Percentiles rank a stretch among this genome's conserved stretches.
Evolutionary conservation across 345 rosid genomes (phyloP).

Genomic region (Gossypium longicalyx): DNA sequence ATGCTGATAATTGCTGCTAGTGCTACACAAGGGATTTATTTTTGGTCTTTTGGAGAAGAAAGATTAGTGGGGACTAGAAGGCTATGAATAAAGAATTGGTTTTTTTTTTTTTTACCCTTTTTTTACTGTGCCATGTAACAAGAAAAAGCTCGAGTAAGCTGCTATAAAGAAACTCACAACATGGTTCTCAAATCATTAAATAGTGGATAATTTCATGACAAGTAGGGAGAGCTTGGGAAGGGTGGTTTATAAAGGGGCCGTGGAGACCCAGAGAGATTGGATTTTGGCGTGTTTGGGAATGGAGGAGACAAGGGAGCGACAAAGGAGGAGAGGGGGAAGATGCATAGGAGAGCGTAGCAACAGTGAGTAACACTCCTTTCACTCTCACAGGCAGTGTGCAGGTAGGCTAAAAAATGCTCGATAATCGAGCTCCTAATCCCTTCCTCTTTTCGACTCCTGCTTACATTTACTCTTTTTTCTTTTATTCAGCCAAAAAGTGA

Average conservation of each 20-base stretch:
- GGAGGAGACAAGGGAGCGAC: slow-evolving; percentile 38
- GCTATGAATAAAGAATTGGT: slow-evolving; percentile 14
- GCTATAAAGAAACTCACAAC: background rate
- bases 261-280: background rate
- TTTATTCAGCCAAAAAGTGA: slow-evolving; percentile 13
- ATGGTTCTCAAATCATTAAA: slow-evolving; percentile 1
- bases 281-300: slow-evolving; percentile 22
- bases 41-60: slow-evolving; percentile 35
- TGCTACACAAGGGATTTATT: slow-evolving; percentile 5
- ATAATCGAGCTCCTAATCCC: slow-evolving; percentile 23
- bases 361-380: slow-evolving; percentile 18
- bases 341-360: slow-evolving; percentile 34
- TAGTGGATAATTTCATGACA: background rate
- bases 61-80: slow-evolving; percentile 20
- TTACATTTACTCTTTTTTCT: slow-evolving; percentile 15
- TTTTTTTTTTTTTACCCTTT: too few species aligned
- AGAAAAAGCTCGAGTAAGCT: slow-evolving; percentile 9
- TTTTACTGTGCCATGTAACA: background rate
- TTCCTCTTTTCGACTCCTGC: slow-evolving; percentile 19
- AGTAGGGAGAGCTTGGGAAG: background rate
- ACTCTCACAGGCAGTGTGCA: background rate
- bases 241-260: background rate
- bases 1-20: slow-evolving; percentile 22
- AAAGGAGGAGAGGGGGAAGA: slow-evolving; percentile 22
- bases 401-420: slow-evolving; percentile 20